Base-by-base conservation (phyloP, 2,329 filamentous ascomycete genomes). In the Fusarium sp. region DNA sequence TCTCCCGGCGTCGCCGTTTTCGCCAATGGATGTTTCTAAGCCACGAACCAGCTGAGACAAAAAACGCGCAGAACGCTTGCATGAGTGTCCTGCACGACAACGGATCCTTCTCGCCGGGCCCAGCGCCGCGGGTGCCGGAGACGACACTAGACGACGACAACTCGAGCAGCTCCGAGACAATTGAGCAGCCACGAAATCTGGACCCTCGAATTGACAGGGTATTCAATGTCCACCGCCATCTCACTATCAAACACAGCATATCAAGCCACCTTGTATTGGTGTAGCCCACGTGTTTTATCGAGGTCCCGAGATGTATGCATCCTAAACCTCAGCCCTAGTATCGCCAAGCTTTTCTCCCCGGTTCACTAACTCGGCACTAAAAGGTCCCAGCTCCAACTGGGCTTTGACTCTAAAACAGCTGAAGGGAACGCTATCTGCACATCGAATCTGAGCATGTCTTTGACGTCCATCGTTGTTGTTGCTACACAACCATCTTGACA, bases 281-380 rank as follows among this genome's bases (percentile, higher is more conserved):
- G 13, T 31, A 41, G 7, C 33, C 43, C 45, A 63, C 33, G 56
- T 48, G 57, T 67, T 67, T 16, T 20, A 13, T 45, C 52, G 52
- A 64, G 37, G 73, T 68, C 62, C n/a, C 48, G 37, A 41, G 35
- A 54, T 33, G 33, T 57, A 64, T 72, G 68, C 69, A 70, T 64
- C 72, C 61, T 62, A 64, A 62, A 61, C 65, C 61, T 58, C 56
- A 63, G 68, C 63, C 72, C 73, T 73, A 75, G 73, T 61, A 75
- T 58, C 43, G 73, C 73, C 73, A 75, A 75, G 73, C 73, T 73
- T 75, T 73, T 71, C 69, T 63, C 73, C 72, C 73, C 66, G 24
- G 63, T 41, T 52, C 69, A 65, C 69, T 73, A 75, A 59, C 29
- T 39, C 50, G 39, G 57, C 69, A 75, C 69, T 75, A 64, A 31